Conservation (phyloP, 148 eudicot species). For the Spergularia marina region DNA sequence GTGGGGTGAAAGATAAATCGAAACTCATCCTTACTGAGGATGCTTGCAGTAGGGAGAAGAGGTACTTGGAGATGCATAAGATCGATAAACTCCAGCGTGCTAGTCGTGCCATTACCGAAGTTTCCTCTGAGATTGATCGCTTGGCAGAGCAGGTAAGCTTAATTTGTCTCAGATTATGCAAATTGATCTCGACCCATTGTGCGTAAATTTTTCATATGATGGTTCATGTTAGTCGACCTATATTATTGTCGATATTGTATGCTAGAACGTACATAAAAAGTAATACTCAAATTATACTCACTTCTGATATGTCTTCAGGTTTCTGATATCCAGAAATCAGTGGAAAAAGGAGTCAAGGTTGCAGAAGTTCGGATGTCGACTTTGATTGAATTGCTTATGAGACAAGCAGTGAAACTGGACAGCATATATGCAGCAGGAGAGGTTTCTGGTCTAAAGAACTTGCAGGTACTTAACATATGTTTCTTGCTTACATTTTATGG, state of each 20-base stretch:
- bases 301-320: slow-evolving; percentile 22
- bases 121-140: slow-evolving; percentile 36
- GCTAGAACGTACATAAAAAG: too few species aligned
- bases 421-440: slow-evolving; percentile 28
- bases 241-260: too few species aligned
- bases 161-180: too few species aligned
- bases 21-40: slow-evolving; percentile 46
- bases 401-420: slow-evolving; percentile 52
- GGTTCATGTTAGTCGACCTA: too few species aligned
- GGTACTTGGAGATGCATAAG: slow-evolving; percentile 40
- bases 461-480: slow-evolving; percentile 31
- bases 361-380: slow-evolving; percentile 53
- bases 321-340: slow-evolving; percentile 41
- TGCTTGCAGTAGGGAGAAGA: slow-evolving; percentile 39
- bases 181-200: too few species aligned
- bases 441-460: slow-evolving; percentile 28
- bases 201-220: too few species aligned
- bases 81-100: slow-evolving; percentile 38
- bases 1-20: slow-evolving; percentile 49
- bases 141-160: slow-evolving; percentile 44
- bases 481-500: background rate
- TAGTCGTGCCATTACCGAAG: slow-evolving; percentile 25
- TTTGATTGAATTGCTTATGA: slow-evolving; percentile 51
- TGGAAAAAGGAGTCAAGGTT: slow-evolving; percentile 46
- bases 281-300: too few species aligned